Evolutionary conservation across 2,329 filamentous ascomycete species (phyloP), one percentile per base, ranked within the genome.

Genomic region (Scedosporium dehoogii): DNA sequence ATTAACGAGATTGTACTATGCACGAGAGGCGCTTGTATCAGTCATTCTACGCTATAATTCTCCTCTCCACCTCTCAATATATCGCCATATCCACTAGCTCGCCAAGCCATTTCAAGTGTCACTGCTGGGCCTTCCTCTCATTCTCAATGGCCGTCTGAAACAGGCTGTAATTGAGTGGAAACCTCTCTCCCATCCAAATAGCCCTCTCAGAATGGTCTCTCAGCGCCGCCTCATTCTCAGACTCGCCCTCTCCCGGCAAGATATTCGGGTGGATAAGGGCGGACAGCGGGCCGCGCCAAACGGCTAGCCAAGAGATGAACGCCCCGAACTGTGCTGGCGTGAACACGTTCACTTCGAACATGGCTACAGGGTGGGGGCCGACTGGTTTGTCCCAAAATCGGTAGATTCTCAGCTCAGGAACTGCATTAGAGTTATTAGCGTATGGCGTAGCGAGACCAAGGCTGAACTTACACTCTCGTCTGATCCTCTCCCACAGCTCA

Each of bases 291-390:
- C 92, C 92, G 4, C 92, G 81, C 74, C 92, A 87, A 63, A 96
- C 84, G 33, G 90, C 83, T 33, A 96, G 76, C 92, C 92, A 96
- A 0, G 90, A 82, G 46, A 97, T 77, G 69, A 96, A 96, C 0
- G 92, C 92, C 0, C 92, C 92, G 70, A 96, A 96, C 72, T 96
- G 90, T 3, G 85, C 86, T 0, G 92, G 92, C 0, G 87, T 91
- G 72, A 93, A 91, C 21, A 96, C 56, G 68, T 96, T 96, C 56
- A 96, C 91, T 74, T 97, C 92, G 69, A 96, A 96, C 91, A 96
- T 96, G 60, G 86, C 89, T 0, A 91, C 74, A 0, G 89, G 87
- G 72, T 96, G 92, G 0, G 92, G 92, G 0, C 92, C 92, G 29
- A 96, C 74, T 0, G 92, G 91, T 14, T 77, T 74, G 66, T 94